Evolutionary conservation across 1,284 basidiomycete genomes (phyloP).

Genomic region (Afroboletus lepidellus): DNA sequence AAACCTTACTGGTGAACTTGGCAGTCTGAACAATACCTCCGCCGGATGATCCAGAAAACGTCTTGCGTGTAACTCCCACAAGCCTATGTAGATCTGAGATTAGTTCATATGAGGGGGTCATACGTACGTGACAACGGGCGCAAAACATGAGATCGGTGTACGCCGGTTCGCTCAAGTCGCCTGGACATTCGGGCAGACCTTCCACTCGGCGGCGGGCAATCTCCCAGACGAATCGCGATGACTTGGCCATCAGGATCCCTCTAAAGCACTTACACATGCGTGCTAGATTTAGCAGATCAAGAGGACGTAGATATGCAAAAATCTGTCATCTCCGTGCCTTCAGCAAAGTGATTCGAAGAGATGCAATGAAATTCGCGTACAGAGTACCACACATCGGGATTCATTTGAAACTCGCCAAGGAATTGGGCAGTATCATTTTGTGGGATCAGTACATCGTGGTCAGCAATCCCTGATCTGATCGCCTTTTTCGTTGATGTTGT

Average conservation of each 20-base stretch:
- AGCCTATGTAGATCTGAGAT: neutral
- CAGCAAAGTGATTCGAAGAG: too few species aligned
- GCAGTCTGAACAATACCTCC: conserved; percentile 14
- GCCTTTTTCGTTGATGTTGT: neutral
- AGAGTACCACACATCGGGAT: neutral
- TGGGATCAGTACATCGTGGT: too few species aligned
- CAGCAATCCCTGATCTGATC: neutral
- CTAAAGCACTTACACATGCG: conserved; percentile 23
- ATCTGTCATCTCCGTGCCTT: too few species aligned
- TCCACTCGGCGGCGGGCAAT: conserved; percentile 2
- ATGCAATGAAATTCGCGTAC: too few species aligned
- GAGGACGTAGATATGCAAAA: too few species aligned
- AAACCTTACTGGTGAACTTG: neutral
- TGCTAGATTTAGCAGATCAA: conserved; percentile 25
- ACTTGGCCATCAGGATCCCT: conserved; percentile 18
- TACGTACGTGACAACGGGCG: conserved; percentile 15
- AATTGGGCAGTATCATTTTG: neutral
- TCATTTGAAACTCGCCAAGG: neutral
- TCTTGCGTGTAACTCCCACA: conserved; percentile 1
- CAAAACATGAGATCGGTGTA: conserved; percentile 30
- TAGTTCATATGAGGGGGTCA: fast-evolving
- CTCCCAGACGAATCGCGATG: conserved; percentile 22
- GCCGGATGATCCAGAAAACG: conserved; percentile 9
- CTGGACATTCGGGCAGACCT: conserved; percentile 23
- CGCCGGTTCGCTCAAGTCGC: conserved; percentile 34